Percentiles rank a stretch among this genome's conserved stretches.
phyloP scores from a whole-genome alignment of 2,329 filamentous ascomycete species.

The Penicillium concentricum region DNA sequence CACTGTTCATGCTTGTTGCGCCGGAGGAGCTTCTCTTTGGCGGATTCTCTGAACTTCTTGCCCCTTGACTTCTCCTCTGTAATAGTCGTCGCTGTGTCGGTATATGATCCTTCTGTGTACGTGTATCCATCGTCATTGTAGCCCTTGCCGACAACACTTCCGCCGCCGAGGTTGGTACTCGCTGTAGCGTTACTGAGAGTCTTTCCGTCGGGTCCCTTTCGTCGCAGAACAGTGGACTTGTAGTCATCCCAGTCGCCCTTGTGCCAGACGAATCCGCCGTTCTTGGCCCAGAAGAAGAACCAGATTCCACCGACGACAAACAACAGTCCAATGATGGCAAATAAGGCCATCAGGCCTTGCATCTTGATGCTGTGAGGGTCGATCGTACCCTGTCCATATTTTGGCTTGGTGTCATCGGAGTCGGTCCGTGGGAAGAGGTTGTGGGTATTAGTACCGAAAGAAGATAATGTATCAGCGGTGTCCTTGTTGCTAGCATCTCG shows the following conservation, averaged over 20 bases:
- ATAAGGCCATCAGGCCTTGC: constrained; percentile 74
- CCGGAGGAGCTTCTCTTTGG: constrained; percentile 39
- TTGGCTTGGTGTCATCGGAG: constrained; percentile 5
- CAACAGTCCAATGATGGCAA: constrained; percentile 75
- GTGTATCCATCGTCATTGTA: constrained; percentile 68
- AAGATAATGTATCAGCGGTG: constrained; percentile 15
- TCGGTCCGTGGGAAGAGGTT: constrained; percentile 31
- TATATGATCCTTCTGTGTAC: constrained; percentile 41
- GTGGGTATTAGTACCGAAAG: constrained; percentile 28
- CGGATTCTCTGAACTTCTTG: constrained; percentile 35
- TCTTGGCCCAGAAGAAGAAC: constrained; percentile 99
- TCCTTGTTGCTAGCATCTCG: constrained; percentile 9
- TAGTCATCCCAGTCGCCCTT: constrained; percentile 96
- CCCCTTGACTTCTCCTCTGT: constrained; percentile 31
- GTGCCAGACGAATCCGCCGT: constrained; percentile 86
- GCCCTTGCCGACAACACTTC: constrained; percentile 62
- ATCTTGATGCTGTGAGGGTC: constrained; percentile 47
- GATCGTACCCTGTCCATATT: constrained; percentile 40
- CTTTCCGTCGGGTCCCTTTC: constrained; percentile 85
- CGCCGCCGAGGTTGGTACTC: constrained; percentile 81
- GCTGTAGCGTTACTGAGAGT: constrained; percentile 79
- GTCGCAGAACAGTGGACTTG: constrained; percentile 87
- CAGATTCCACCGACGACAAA: constrained; percentile 78
- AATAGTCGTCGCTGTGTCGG: constrained; percentile 46
- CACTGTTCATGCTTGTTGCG: constrained; percentile 51